Base-by-base conservation (phyloP, 1,284 basidiomycete species). In the Trichosporon sp. region DNA sequence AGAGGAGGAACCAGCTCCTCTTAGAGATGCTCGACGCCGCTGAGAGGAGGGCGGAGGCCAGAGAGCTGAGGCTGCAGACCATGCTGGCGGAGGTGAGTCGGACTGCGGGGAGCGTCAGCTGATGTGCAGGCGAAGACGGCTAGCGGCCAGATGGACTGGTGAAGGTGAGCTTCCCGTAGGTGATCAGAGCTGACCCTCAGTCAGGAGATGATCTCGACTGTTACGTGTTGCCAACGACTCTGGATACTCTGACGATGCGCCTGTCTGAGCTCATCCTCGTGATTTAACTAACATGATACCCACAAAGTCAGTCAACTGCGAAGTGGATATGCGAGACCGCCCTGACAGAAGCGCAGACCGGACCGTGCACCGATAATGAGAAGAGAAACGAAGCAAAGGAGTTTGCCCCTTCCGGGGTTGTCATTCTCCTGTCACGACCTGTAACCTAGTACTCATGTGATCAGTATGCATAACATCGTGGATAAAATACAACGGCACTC, bases 121-220 rank as follows among this genome's bases (percentile, higher is more conserved):
- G 53, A 69, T 32, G 2, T 21, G 0, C 65, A 72, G 71, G 71
- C 71, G 8, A 72, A 70, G 58, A 32, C 71, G 21, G 67, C 44
- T 8, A 70, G 68, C 13, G 70, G 70, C 8, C 70, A 71, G 62
- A 71, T 71, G 70, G 70, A 66, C 56, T 71, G 70, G 70, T 71
- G 51, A 60, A n/a, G 7, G 18, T 25, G 18, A 44, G 18, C 42
- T 44, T 6, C 6, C 35, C 9, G 7, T 38, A n/a, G 18, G n/a
- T n/a, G n/a, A n/a, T n/a, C 38, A 3, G 35, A 38, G 35, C 35
- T 38, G 35, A 42, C 38, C 15, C 18, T 4, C 38, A 51, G 47
- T 18, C 3, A 2, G 47, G 2, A n/a, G 47, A 51, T 9, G 21
- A 51, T 12, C 7, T 23, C 18, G 23, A 25, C 2, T 21, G 21